Base-by-base conservation (phyloP, 2,329 filamentous ascomycete genomes). In the Fusarium ambrosium region DNA sequence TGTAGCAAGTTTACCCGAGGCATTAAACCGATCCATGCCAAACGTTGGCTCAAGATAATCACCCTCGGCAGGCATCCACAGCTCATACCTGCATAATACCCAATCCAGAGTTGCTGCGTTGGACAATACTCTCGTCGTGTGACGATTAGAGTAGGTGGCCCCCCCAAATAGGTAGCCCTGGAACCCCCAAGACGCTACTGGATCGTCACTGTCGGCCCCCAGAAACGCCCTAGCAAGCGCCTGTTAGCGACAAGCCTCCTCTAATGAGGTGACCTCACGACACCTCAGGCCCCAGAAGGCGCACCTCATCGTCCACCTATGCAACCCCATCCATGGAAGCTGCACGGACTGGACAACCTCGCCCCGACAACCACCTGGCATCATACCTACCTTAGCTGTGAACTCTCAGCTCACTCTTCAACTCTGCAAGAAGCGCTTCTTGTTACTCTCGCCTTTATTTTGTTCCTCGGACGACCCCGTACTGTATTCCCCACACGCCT, bases 301-400 rank as follows among this genome's bases (percentile, higher is more conserved):
- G 27, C 48, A 53, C 48, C 27, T 53, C 36, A 60, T 39, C 39
- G 27, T 66, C 53, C 55, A 18, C 36, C 36, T 18, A 48, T 60
- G 55, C 63, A 60, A 65, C 48, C 29, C 62, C 29, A 37, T 22
- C 32, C 32, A 53, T 16, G n/a, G 24, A 56, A 73, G 66, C 61
- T 61, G 62, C 62, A 64, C 60, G 48, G 59, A 61, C 48, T 56
- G 48, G 55, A 61, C 41, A 64, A 64, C 41, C 62, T 75, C 27
- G 43, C 51, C 55, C 65, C 39, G 59, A 32, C 66, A 65, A 62
- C 56, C 39, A 64, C 20, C 65, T 59, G 34, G 36, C 55, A 60
- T 71, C 68, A 62, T 48, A 60, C 37, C 43, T 63, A 22, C 14
- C 29, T 59, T 59, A 37, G n/a, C 45, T 53, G n/a, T 53, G 64